Percentiles rank a stretch among this genome's conserved stretches.
Conservation (phyloP, 2,329 filamentous ascomycete genomes). For the Sporothrix variecibatus region DNA sequence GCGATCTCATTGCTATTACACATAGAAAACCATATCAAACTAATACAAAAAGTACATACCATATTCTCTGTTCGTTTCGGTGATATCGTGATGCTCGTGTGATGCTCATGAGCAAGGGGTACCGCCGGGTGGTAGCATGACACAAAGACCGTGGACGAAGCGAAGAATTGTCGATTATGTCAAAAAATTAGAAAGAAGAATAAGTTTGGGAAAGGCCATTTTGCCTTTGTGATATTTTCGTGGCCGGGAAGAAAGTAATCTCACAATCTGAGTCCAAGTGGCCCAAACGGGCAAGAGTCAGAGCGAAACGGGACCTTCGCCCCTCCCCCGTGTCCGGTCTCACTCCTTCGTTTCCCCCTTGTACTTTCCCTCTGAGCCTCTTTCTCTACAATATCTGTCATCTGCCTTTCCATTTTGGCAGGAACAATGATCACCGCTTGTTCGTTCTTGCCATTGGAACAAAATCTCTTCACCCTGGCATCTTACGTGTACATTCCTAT, state of each 20-base stretch:
- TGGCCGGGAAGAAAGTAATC: not conserved
- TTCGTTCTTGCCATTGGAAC: constrained; percentile 2
- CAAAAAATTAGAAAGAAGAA: not conserved
- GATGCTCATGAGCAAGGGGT: not conserved
- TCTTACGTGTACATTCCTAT: not conserved
- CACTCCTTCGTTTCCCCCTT: not conserved
- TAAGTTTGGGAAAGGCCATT: not conserved
- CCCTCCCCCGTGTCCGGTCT: not conserved
- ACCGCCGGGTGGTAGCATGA: not conserved
- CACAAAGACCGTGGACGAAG: not conserved
- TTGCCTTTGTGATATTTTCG: not conserved
- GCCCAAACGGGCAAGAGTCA: not conserved
- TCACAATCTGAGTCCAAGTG: not conserved
- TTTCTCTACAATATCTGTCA: not conserved
- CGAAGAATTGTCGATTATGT: not conserved
- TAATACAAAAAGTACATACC: constrained; percentile 7
- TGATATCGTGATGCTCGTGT: not conserved
- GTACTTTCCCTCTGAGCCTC: not conserved
- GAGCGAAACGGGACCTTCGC: not conserved
- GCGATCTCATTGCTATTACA: not conserved
- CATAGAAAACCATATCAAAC: not conserved
- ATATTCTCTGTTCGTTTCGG: not conserved
- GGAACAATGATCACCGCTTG: not conserved
- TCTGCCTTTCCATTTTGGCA: not conserved
- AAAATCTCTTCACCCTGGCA: not conserved